Evolutionary conservation across 345 rosid genomes (phyloP).

Genomic region (Moricandia moricandioides): DNA sequence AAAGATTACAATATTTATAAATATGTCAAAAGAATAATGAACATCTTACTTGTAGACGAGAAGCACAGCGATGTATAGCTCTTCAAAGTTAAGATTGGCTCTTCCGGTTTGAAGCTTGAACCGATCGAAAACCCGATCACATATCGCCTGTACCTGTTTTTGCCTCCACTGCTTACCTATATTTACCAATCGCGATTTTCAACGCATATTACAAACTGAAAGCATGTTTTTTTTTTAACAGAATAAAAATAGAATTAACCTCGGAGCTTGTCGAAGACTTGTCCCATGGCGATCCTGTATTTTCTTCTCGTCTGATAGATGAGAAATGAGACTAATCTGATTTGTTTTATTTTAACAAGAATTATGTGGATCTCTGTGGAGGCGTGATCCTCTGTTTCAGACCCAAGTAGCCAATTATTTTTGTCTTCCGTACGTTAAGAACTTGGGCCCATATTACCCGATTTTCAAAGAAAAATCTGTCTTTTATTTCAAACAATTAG

Average conservation of each 20-base stretch:
- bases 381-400: not conserved
- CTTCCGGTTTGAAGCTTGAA: constrained; percentile 54
- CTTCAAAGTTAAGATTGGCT: constrained; percentile 65
- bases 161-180: constrained; percentile 85
- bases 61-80: constrained; percentile 77
- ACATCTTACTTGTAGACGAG: constrained; percentile 76
- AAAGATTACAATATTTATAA: not conserved
- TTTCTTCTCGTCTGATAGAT: constrained; percentile 9
- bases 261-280: constrained; percentile 61
- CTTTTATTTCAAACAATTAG: no score
- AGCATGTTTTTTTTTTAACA: not conserved
- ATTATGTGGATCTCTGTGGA: not conserved
- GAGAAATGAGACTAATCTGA: not conserved
- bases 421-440: no score
- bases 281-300: constrained; percentile 56
- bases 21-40: not conserved
- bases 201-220: not conserved
- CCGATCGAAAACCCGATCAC: constrained; percentile 60
- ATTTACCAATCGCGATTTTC: not conserved
- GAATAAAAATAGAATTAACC: constrained; percentile 38
- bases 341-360: not conserved
- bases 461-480: no score
- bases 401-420: not conserved
- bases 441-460: no score
- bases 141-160: constrained; percentile 59